Evolutionary conservation across 1,139 yeast genomes (phyloP), one percentile per base, ranked within the genome.

Genomic region (Kodamaea sp.): DNA sequence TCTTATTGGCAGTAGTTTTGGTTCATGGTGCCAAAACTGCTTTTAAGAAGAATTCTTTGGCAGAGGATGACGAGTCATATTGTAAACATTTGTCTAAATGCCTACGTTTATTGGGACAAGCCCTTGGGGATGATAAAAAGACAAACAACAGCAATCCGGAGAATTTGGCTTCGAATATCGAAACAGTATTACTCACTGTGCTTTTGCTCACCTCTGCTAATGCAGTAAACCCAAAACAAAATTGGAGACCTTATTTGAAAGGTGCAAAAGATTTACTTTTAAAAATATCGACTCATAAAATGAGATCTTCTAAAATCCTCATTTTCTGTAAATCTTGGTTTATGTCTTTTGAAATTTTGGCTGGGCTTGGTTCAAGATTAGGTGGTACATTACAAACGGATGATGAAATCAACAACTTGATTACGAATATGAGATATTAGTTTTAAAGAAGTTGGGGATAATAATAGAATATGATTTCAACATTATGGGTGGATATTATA

Each of bases 161-260:
- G 20, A 15, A 53, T 11, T 65, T 77, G 15, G 54, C 75, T 3
- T 60, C 73, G 27, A 79, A 79, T 47, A 75, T 82, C 10, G 92
- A 83, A 49, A 78, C 86, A 0, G 80, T 84, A 40, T 64, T 84
- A 12, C 55, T 84, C 27, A 84, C 92, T 0, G 86, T 83, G 0
- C 64, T 84, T 15, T 58, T 84, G 30, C 60, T 84, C 31, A 83
- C 90, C 0, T 73, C 86, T 41, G 84, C 83, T 37, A 81, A 84
- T 54, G 89, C 89, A 0, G 70, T 84, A 8, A 66, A 67, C 39
- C 67, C 79, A 1, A 77, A 78, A 55, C 81, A 81, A 43, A 79
- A 79, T 49, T 84, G 92, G 94, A 66, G 92, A 45, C 83, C 89
- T 0, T 92, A 84, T 63, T 62, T 84, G 36, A 70, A 76, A 48